These are phyloP conservation scores for Lodderomyces metapsilosis DNA, from an alignment of 1,139 yeast genomes.

Conservation along the genomic window DNA sequence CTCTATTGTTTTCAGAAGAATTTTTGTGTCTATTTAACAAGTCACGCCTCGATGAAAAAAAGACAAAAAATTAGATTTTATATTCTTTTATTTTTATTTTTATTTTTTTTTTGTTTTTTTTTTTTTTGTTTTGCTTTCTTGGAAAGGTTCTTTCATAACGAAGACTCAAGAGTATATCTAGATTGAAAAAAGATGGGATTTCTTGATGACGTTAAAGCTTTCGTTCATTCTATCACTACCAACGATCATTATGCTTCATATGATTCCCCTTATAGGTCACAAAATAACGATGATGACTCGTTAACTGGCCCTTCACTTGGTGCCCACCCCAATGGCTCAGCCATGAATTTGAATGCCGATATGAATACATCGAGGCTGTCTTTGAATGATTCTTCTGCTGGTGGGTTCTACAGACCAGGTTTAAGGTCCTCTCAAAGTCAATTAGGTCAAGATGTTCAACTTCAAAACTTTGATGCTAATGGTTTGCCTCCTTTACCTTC, in stretches of 20 bases:
- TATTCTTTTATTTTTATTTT: neutral
- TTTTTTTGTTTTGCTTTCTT: neutral
- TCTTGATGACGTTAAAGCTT: constrained; percentile 46
- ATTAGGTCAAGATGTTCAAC: constrained; percentile 29
- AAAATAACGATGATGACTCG: constrained; percentile 3
- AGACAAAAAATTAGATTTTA: too few species aligned
- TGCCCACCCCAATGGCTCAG: constrained; percentile 8
- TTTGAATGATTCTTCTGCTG: constrained; percentile 21
- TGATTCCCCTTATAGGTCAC: constrained; percentile 42
- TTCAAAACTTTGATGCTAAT: constrained; percentile 42
- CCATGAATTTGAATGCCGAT: constrained; percentile 10
- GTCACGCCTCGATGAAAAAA: neutral
- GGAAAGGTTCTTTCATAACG: neutral
- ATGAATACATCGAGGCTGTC: constrained; percentile 28
- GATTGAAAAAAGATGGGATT: constrained; percentile 44
- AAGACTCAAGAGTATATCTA: neutral
- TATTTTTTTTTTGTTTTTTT: constrained; percentile 3
- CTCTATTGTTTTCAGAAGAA: neutral
- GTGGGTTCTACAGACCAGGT: constrained; percentile 37
- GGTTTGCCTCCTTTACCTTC: constrained; percentile 75
- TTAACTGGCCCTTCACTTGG: constrained; percentile 2
- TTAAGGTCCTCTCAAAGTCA: constrained; percentile 28
- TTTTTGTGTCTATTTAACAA: neutral
- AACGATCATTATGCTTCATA: constrained; percentile 65
- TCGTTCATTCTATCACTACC: constrained; percentile 61